Evolutionary conservation across 2,329 filamentous ascomycete species (phyloP), one percentile per base, ranked within the genome.

Genomic region (Teratosphaeria gauchensis): DNA sequence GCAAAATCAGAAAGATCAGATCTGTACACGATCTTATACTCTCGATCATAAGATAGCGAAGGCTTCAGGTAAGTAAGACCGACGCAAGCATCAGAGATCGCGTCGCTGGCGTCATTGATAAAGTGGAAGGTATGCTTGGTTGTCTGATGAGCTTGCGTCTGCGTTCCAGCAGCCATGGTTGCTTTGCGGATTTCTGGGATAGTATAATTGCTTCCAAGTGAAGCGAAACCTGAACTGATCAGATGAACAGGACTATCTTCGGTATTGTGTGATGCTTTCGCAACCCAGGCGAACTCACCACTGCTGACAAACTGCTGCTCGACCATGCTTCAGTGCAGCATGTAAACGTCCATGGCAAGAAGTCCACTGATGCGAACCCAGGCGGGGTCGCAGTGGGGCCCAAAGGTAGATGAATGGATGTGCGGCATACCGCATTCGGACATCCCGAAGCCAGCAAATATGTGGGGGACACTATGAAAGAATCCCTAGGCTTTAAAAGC

Each of bases 11-110:
- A 24, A 21, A 73, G 65, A 61, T 73, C 72, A 57, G 62, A 65
- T 55, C 72, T 69, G 63, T 72, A 72, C 56, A 73, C 35, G 58
- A 71, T 69, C 58, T 74, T 74, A 69, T 72, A 71, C 54, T 67
- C 64, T n/a, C 64, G 38, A 51, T 69, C 65, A 63, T 70, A 72
- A 56, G 67, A 70, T 48, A 73, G 66, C 38, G 63, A 58, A 12
- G 71, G 68, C 31, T 73, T 66, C 59, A 72, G 68, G 59, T 69
- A 62, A 19, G 69, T 72, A 11, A 73, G 65, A 57, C 72, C 72
- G 33, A 64, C 67, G 9, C 70, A 61, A 54, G 72, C 71, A 57
- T 74, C 72, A 60, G 69, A 68, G 58, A 74, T 72, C 28, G 71
- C 66, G 53, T 72, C 66, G 51, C 63, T 53, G 28, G 69, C 70